Base-by-base conservation (phyloP, 129 eudicot genomes). In the Pittosporum tobira region DNA sequence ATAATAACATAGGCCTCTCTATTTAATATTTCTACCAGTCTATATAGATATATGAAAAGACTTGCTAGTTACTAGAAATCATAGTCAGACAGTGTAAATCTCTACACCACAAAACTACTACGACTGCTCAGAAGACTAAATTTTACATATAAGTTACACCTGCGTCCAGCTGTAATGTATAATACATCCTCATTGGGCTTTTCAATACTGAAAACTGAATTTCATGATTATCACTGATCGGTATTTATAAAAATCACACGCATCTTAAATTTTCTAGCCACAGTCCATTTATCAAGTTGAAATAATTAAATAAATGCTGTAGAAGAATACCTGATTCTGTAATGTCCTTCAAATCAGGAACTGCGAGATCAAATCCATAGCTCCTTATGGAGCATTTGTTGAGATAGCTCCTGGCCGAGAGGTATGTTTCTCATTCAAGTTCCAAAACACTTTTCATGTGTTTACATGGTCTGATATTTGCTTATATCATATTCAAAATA, bases 381-480 rank as follows among this genome's bases (percentile, higher is more conserved):
- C 87, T 51, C 86, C 99, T 43, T 93, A 79, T 52, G 99, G 99
- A 22, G 96, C 65, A 67, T 93, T 93, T 27, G 94, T 93, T 20
- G 99, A 93, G 82, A 93, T 93, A 47, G 85, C 93, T 28, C 96
- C 96, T 37, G 94, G 96, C 44, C 87, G 94, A 66, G 99, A 93
- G 99, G 98, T 86, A 77, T 55, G 55, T 58, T 56, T 20, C 42
- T 56, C 26, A 25, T 7, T 26, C 24, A 19, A 4, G 18, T 43
- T 20, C 25, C 25, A 27, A 31, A 8, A 19, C 51, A 62, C 54
- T 24, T 59, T 15, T 9, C 4, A 11, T 28, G 45, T 61, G 36
- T 51, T 42, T 38, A 14, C 47, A 59, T 14, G 51, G 13, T 60
- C 40, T n/a, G 16, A 4, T 61, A 61, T 15, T n/a, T 61, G 29